phyloP scores from a whole-genome alignment of 495 filamentous ascomycete genomes.

The Opeltia flavorubescens region DNA sequence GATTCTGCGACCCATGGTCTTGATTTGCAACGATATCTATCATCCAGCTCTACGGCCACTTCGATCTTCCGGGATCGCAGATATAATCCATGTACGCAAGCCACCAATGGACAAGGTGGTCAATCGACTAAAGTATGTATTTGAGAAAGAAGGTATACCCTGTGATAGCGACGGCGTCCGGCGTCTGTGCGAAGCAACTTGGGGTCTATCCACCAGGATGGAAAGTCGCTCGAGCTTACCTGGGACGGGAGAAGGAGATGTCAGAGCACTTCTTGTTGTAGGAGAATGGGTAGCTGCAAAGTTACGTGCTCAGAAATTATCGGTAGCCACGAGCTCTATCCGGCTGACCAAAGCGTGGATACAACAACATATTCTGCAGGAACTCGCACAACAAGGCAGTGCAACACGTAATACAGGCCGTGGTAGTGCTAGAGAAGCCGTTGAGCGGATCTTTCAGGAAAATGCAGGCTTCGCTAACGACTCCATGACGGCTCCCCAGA shows the following conservation, averaged over 20 bases:
- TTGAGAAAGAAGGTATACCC: conserved; percentile 70
- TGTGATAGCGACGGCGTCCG: conserved; percentile 79
- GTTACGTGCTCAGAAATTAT: conserved; percentile 38
- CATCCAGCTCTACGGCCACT: conserved; percentile 76
- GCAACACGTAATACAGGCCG: conserved; percentile 65
- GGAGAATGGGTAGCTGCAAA: conserved; percentile 89
- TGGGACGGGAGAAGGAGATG: conserved; percentile 71
- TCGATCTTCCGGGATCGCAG: conserved; percentile 64
- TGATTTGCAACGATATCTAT: conserved; percentile 98
- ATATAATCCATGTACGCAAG: conserved; percentile 85
- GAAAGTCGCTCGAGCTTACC: conserved; percentile 33
- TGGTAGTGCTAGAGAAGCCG: conserved; percentile 68
- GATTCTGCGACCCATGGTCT: conserved; percentile 71
- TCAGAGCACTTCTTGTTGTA: conserved; percentile 83
- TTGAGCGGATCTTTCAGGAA: conserved; percentile 72
- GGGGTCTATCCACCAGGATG: conserved; percentile 63
- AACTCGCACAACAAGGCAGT: conserved; percentile 58
- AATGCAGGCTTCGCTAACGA: conserved; percentile 69
- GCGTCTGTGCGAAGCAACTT: conserved; percentile 79
- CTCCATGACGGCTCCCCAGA: conserved; percentile 20
- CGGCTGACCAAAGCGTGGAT: conserved; percentile 70
- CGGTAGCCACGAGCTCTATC: conserved; percentile 17
- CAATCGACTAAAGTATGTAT: conserved; percentile 63
- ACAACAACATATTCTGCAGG: conserved; percentile 58
- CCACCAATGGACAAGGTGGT: conserved; percentile 81